A percentile compares a stretch with the other conserved stretches of the same genome.
phyloP scores from a whole-genome alignment of 495 filamentous ascomycete genomes.

The Pyrenula massariospora region DNA sequence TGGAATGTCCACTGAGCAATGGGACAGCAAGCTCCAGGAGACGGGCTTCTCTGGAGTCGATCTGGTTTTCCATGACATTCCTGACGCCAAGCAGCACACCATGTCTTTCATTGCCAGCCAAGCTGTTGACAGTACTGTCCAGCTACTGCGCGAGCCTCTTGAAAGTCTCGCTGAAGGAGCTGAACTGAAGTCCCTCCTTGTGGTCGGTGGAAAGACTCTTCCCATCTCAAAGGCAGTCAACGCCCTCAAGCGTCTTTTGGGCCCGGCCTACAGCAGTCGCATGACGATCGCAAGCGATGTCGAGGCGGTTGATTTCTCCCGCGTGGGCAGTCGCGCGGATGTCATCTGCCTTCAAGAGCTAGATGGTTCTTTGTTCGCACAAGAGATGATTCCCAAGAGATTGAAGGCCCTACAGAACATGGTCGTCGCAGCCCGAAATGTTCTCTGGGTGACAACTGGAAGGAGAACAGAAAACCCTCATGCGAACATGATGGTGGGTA shows the following conservation, averaged over 20 bases:
- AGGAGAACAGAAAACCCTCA: slow-evolving; percentile 9
- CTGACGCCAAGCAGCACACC: neutral
- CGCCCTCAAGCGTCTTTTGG: slow-evolving; percentile 2
- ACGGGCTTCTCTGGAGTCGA: slow-evolving; percentile 16
- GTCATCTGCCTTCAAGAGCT: slow-evolving; percentile 23
- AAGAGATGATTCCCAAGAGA: slow-evolving; percentile 10
- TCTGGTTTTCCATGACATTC: neutral
- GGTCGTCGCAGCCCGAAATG: slow-evolving; percentile 8
- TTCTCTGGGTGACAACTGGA: slow-evolving; percentile 18
- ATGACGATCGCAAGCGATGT: neutral
- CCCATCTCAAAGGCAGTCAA: slow-evolving; percentile 6
- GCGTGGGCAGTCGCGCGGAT: neutral
- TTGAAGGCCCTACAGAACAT: slow-evolving; percentile 4
- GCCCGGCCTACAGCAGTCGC: neutral
- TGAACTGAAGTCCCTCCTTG: neutral
- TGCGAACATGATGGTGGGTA: slow-evolving; percentile 15
- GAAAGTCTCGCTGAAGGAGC: neutral
- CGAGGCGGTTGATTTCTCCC: neutral
- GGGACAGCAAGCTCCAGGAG: neutral
- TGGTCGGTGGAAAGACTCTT: slow-evolving; percentile 7
- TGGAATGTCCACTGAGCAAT: neutral
- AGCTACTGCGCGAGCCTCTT: neutral
- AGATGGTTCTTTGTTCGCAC: slow-evolving; percentile 20
- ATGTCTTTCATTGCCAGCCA: neutral
- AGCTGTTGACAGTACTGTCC: neutral